Percentiles rank a stretch among this genome's conserved stretches.
Evolutionary conservation across 2,329 filamentous ascomycete species (phyloP).

Genomic region (Arthroderma sp.): DNA sequence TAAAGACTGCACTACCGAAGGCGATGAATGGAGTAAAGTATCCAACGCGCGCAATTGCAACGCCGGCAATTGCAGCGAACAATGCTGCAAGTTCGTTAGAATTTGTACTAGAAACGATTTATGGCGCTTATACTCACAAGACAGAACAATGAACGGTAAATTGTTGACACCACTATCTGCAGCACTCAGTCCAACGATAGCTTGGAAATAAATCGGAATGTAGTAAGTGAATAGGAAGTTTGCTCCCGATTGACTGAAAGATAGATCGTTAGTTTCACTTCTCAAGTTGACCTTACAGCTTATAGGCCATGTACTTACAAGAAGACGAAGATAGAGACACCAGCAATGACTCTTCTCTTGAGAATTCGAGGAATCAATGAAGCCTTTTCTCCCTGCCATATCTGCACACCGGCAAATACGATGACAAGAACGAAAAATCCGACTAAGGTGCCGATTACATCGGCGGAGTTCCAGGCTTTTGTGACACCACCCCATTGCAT

Average conservation of each 20-base stretch:
- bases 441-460: constrained; percentile 15
- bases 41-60: constrained; percentile 9
- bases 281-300: no score
- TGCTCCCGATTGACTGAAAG: neutral
- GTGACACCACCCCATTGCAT: constrained; percentile 18
- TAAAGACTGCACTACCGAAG: constrained; percentile 12
- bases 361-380: constrained; percentile 19
- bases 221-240: constrained; percentile 13
- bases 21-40: constrained; percentile 16
- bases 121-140: constrained; percentile 6
- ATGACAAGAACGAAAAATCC: constrained; percentile 12
- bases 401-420: constrained; percentile 10
- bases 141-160: constrained; percentile 25
- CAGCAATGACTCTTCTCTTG: constrained; percentile 4
- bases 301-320: constrained; percentile 1
- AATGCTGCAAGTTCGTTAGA: constrained; percentile 1
- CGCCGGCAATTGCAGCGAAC: constrained; percentile 11
- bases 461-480: constrained; percentile 14
- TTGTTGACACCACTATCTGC: constrained; percentile 22
- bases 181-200: constrained; percentile 28
- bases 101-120: no score
- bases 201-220: constrained; percentile 30
- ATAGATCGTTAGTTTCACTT: no score
- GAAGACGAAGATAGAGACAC: constrained; percentile 5
- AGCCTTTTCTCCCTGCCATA: constrained; percentile 12